Evolutionary conservation across 163 green algal genomes (phyloP), one percentile per base, ranked within the genome.

Genomic region (Scenedesmus sp.): DNA sequence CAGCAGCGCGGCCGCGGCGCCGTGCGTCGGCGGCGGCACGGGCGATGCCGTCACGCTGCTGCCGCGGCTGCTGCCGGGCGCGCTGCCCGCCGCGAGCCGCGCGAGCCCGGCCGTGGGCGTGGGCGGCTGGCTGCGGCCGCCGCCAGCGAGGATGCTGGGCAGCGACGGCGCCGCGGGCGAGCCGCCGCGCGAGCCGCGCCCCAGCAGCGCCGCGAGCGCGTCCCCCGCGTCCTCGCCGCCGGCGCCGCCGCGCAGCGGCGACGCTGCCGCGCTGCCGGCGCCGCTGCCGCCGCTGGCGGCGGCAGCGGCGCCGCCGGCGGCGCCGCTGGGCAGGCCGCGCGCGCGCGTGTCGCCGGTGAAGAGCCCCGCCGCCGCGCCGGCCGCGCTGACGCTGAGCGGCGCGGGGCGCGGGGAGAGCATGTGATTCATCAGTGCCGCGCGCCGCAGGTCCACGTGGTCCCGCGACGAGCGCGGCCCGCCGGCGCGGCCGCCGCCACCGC

Each of bases 361-460:
- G 50, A 71, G 34, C 28, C n/a, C n/a, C n/a, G n/a, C n/a, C n/a
- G n/a, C n/a, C n/a, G n/a, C n/a, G 62, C n/a, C n/a, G 22, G 18
- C 9, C 11, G 62, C n/a, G 18, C 60, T 48, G 18, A 69, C 31
- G 28, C 31, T 2, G 31, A 14, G 47, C 14, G 45, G 18, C 4
- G 31, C 29, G 3, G 22, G 34, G 22, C 63, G 22, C 11, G 63
- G 63, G 63, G 39, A 58, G 18, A 72, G 63, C 63, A 72, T 72
- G 24, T 77, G 69, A 26, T 77, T 77, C 22, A 64, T 67, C 14
- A 77, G 42, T 24, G 69, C 69, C 15, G 48, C 56, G 14, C 69
- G 31, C 18, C 69, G 36, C 14, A 77, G 54, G 54, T 77, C 69
- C 13, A 22, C 26, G 6, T 56, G 39, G 13, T 77, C 69, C n/a